Evolutionary conservation across 768 basidiomycete species (phyloP).

Genomic region (Harrya chromipes): DNA sequence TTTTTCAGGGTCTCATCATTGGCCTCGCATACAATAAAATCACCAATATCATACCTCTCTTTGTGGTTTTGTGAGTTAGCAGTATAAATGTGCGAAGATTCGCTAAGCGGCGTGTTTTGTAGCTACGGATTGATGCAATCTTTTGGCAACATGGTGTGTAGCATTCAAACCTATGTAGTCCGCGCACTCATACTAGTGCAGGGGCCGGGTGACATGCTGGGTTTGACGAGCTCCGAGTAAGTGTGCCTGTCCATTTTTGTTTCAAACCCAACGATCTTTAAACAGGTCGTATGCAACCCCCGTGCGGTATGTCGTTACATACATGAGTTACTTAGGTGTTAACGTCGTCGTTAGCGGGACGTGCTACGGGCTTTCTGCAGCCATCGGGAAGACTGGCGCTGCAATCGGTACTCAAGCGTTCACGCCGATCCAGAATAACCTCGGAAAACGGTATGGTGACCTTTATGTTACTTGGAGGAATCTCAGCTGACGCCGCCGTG

Average conservation of each 20-base stretch:
- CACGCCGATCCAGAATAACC: conserved; percentile 62
- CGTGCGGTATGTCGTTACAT: conserved; percentile 41
- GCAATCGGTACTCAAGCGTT: conserved; percentile 70
- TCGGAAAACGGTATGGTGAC: conserved; percentile 54
- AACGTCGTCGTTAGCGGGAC: conserved; percentile 45
- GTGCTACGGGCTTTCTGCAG: conserved; percentile 66
- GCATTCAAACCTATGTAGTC: not conserved
- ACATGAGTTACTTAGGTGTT: not conserved
- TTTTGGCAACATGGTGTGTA: conserved; percentile 57
- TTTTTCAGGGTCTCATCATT: conserved; percentile 45
- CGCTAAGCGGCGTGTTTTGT: not conserved
- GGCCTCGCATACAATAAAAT: conserved; percentile 61
- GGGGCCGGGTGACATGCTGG: conserved; percentile 73
- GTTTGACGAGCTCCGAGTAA: conserved; percentile 63
- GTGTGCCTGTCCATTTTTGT: conserved; percentile 20
- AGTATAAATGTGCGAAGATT: not conserved
- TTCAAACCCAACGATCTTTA: conserved; percentile 3
- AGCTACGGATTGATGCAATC: conserved; percentile 75
- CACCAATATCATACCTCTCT: conserved; percentile 57
- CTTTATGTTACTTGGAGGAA: not conserved
- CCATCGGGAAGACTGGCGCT: conserved; percentile 68
- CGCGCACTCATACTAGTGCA: conserved; percentile 23
- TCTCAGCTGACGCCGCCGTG: not conserved
- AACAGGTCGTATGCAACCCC: conserved; percentile 60
- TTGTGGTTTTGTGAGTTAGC: conserved; percentile 58